Base-by-base conservation (phyloP, 305 asterid species). In the Fraxinus xanthoxyloides region DNA sequence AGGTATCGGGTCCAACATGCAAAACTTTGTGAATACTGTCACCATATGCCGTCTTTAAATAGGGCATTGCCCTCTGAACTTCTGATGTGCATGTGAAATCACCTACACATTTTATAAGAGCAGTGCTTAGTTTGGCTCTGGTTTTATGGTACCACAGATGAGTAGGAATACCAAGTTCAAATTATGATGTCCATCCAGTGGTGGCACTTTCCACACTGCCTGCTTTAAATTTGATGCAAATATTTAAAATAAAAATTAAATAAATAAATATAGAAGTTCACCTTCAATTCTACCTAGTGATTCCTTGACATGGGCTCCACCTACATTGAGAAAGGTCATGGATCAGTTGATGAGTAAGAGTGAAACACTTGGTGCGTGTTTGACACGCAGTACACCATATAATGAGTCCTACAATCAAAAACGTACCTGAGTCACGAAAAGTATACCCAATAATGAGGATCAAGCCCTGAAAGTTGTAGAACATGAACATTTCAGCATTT, bases 1-100 rank as follows among this genome's bases (percentile, higher is more conserved):
- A 89, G 48, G 88, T 78, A 75, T 89, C 92, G 24, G 89, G 89
- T n/a, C 92, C 92, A 26, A 89, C 87, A 24, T 87, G 90, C 84
- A 89, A 83, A 46, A 89, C 81, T 76, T 85, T 86, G 48, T 1
- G 86, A 87, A 87, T 80, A 79, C 81, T 82, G 40, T 83, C 88
- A 7, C 89, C 87, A 46, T 89, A 89, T 72, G 89, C 82, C 79
- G 77, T 81, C 87, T 86, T 87, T 24, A 89, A 76, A 43, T 70
- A 77, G 0, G 92, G 90, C 36, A 88, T 67, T 7, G 86, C 86
- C 34, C 81, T 84, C 56, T 79, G 87, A 78, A 85, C 81, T 80
- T 89, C 90, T 21, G 63, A 32, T 40, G 88, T 86, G 86, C 92
- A 89, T 15, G 87, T 70, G 80, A 81, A 84, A 63, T 89, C 89